A percentile compares a stretch with the other conserved stretches of the same genome.
phyloP scores from a whole-genome alignment of 176 grass and related monocot species.

The Alloteropsis semialata region DNA sequence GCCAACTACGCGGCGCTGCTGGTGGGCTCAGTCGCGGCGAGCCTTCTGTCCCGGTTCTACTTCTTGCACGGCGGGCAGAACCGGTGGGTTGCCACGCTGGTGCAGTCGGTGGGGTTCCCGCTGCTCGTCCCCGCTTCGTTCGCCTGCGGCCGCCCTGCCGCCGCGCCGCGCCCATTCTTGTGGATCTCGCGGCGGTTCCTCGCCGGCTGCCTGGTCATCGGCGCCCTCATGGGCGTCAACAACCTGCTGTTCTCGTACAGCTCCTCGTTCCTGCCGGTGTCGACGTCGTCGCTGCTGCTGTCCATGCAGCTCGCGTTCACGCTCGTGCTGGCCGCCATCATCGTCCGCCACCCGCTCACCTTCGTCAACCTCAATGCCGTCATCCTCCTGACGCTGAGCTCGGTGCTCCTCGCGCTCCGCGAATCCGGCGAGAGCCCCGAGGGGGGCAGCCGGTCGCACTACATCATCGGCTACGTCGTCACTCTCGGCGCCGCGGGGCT shows the following conservation, averaged over 20 bases:
- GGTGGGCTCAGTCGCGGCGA: constrained; percentile 66
- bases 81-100: constrained; percentile 66
- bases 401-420: constrained; percentile 61
- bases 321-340: constrained; percentile 61
- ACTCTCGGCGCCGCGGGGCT: constrained; percentile 64
- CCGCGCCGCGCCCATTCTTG: constrained; percentile 32
- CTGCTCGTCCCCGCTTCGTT: constrained; percentile 48
- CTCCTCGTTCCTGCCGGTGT: constrained; percentile 68
- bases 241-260: constrained; percentile 85
- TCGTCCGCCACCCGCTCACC: constrained; percentile 68
- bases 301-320: constrained; percentile 86
- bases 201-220: constrained; percentile 50
- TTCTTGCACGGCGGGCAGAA: constrained; percentile 69
- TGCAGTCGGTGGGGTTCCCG: constrained; percentile 88
- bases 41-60: constrained; percentile 77
- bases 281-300: constrained; percentile 74
- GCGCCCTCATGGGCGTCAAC: constrained; percentile 65
- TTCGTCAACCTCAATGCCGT: constrained; percentile 79
- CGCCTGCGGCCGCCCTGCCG: not conserved
- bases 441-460: constrained; percentile 16
- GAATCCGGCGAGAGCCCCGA: constrained; percentile 37
- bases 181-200: constrained; percentile 50
- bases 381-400: constrained; percentile 63
- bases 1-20: constrained; percentile 64
- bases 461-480: constrained; percentile 56